A percentile compares a stretch with the other conserved stretches of the same genome.
Conservation (phyloP, 2,329 filamentous ascomycete genomes). For the Colletotrichum sp. region DNA sequence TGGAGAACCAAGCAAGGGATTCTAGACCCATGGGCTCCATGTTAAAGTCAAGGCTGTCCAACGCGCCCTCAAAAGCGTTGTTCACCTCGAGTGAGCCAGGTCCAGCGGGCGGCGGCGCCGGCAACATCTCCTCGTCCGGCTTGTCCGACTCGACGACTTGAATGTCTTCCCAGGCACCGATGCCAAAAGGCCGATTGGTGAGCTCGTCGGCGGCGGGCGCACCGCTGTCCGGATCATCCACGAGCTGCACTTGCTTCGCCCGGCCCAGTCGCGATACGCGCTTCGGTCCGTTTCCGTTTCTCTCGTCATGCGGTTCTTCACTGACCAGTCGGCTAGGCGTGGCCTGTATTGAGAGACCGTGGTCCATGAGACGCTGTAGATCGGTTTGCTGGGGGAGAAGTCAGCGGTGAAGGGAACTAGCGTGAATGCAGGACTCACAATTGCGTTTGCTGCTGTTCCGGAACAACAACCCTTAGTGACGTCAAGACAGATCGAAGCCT, state of each 20-base stretch:
- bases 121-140: not conserved
- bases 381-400: conserved; percentile 38
- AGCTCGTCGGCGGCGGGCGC: conserved; percentile 13
- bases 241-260: conserved; percentile 15
- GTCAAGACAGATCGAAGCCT: conserved; percentile 55
- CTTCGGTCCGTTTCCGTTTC: conserved; percentile 2
- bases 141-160: conserved; percentile 16
- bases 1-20: conserved; percentile 16
- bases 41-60: conserved; percentile 52
- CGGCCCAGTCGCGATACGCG: conserved; percentile 9
- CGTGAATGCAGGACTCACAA: not conserved
- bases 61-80: conserved; percentile 54
- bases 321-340: conserved; percentile 35
- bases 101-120: conserved; percentile 25
- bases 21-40: conserved; percentile 50
- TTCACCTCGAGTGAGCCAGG: conserved; percentile 49
- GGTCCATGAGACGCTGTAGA: conserved; percentile 55
- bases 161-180: conserved; percentile 18
- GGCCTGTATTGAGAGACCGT: conserved; percentile 41
- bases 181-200: conserved; percentile 19
- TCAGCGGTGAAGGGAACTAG: conserved; percentile 1
- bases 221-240: conserved; percentile 10
- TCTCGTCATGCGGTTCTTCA: conserved; percentile 24
- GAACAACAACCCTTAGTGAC: conserved; percentile 56
- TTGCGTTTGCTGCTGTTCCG: conserved; percentile 54